These are phyloP conservation scores for Ceriops zippeliana DNA, from an alignment of 345 rosid genomes.

Conservation along the genomic window DNA sequence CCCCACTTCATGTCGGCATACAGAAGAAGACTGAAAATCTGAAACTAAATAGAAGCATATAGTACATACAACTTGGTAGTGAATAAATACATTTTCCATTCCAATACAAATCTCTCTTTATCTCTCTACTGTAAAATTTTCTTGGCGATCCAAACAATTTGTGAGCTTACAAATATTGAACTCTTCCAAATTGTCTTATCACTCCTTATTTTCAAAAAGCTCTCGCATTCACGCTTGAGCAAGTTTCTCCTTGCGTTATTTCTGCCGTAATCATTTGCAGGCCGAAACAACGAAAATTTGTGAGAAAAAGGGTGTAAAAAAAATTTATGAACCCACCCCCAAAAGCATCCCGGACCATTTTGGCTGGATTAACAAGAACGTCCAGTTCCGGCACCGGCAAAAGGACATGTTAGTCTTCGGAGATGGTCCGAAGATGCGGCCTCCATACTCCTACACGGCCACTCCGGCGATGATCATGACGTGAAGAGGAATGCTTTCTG, in stretches of 20 bases:
- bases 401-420: conserved; percentile 48
- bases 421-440: conserved; percentile 74
- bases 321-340: conserved; percentile 13
- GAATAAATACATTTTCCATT: no score
- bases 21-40: no score
- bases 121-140: no score
- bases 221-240: no score
- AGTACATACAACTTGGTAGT: not conserved
- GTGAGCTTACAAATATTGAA: conserved; percentile 3
- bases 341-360: not conserved
- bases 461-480: conserved; percentile 51
- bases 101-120: no score
- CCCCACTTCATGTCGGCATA: no score
- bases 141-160: not conserved
- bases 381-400: conserved; percentile 8
- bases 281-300: not conserved
- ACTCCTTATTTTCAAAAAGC: no score
- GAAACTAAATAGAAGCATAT: not conserved
- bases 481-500: conserved; percentile 35
- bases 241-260: not conserved
- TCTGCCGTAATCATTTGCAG: conserved; percentile 42
- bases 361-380: not conserved
- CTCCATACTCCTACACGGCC: conserved; percentile 54
- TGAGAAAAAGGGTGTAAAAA: not conserved
- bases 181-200: not conserved